These are phyloP conservation scores for Hyphopichia khmerensis DNA, from an alignment of 1,139 yeast genomes.

Conservation along the genomic window DNA sequence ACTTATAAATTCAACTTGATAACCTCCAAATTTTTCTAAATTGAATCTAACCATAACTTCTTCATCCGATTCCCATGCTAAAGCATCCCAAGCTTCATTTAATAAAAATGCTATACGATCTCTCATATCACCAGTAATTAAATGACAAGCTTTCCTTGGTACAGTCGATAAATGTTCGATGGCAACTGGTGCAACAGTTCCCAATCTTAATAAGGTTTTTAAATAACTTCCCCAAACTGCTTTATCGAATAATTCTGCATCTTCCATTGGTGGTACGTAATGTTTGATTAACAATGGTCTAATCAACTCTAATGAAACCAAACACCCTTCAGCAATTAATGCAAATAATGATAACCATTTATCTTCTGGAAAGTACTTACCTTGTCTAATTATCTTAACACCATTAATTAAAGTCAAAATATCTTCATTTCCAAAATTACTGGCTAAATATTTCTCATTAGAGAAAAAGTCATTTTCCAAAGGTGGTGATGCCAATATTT, in stretches of 20 bases:
- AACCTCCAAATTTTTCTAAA: conserved; percentile 64
- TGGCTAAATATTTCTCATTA: conserved; percentile 31
- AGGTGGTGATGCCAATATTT: conserved; percentile 23
- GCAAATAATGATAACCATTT: conserved; percentile 73
- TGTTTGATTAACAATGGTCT: conserved; percentile 53
- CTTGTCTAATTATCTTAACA: conserved; percentile 55
- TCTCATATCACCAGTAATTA: conserved; percentile 65
- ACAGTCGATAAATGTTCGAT: conserved; percentile 66
- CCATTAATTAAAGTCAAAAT: conserved; percentile 51
- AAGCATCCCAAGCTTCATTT: conserved; percentile 66
- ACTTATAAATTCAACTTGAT: conserved; percentile 65
- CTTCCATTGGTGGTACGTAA: conserved; percentile 54
- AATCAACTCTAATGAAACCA: conserved; percentile 57
- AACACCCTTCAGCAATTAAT: conserved; percentile 58
- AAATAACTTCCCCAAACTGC: conserved; percentile 67
- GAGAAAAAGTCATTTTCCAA: conserved; percentile 34
- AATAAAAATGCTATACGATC: conserved; percentile 57
- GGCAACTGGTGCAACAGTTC: conserved; percentile 57
- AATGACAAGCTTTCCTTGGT: conserved; percentile 69
- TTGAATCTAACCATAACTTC: conserved; percentile 65
- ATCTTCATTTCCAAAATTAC: conserved; percentile 40
- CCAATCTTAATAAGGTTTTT: conserved; percentile 53
- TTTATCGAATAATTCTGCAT: conserved; percentile 50
- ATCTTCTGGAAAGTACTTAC: conserved; percentile 61
- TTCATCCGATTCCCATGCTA: conserved; percentile 66